Percentiles rank a stretch among this genome's conserved stretches.
phyloP scores from a whole-genome alignment of 2,329 filamentous ascomycete genomes.

The Sordariomycetes sp. region DNA sequence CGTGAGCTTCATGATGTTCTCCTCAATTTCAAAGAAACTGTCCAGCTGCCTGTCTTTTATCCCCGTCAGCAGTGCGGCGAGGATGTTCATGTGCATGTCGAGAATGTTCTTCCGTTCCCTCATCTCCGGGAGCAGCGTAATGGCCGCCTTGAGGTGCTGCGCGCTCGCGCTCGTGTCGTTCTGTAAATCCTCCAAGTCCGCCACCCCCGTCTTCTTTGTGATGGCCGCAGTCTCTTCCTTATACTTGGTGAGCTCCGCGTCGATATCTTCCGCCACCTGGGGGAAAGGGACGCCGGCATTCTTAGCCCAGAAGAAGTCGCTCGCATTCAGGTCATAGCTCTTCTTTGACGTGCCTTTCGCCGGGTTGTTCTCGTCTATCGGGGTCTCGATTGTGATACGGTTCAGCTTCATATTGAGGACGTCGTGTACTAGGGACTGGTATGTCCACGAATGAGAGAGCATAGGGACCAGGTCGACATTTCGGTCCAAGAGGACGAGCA shows the following conservation, averaged over 20 bases:
- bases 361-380: slow-evolving; percentile 63
- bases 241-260: slow-evolving; percentile 84
- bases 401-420: slow-evolving; percentile 55
- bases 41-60: slow-evolving; percentile 94
- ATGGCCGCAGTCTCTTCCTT: slow-evolving; percentile 91
- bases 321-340: slow-evolving; percentile 77
- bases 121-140: slow-evolving; percentile 82
- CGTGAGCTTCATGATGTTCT: slow-evolving; percentile 81
- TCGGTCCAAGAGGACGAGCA: slow-evolving; percentile 85
- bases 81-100: slow-evolving; percentile 99
- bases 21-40: slow-evolving; percentile 91
- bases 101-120: slow-evolving; percentile 84
- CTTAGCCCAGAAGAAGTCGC: slow-evolving; percentile 93
- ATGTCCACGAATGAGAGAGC: slow-evolving; percentile 82
- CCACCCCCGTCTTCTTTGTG: slow-evolving; percentile 88
- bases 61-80: slow-evolving; percentile 60
- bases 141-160: slow-evolving; percentile 89
- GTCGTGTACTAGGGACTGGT: slow-evolving; percentile 71
- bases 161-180: slow-evolving; percentile 82
- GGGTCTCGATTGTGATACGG: slow-evolving; percentile 81
- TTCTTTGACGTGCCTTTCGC: slow-evolving; percentile 70
- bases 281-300: slow-evolving; percentile 88
- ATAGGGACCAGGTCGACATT: slow-evolving; percentile 95
- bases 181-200: slow-evolving; percentile 82
- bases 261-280: slow-evolving; percentile 91